Base-by-base conservation (phyloP, 306 rosid genomes). In the Medicago lupulina region DNA sequence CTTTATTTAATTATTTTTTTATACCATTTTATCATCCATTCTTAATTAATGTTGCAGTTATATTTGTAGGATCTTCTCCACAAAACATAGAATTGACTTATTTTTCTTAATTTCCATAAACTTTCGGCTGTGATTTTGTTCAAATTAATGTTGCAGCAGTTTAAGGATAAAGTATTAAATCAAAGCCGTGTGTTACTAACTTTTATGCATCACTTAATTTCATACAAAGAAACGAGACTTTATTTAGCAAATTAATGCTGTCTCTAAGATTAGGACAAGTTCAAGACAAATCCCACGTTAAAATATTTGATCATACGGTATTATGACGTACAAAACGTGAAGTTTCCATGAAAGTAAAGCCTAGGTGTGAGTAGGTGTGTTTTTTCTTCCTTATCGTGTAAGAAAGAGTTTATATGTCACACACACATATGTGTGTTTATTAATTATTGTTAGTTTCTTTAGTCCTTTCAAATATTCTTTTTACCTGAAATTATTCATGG, bases 101-200 rank as follows among this genome's bases (percentile, higher is more conserved):
- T 7, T 44, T 19, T 34, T 28, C 55, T 50, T 18, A 65, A 34
- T 44, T 17, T 73, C 53, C 25, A 53, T 23, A 17, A 70, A 70
- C 88, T 81, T 81, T 84, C 85, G 88, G 85, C 80, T 44, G 23
- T 62, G 13, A 34, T 14, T 59, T 59, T 67, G 70, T 69, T 80
- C 81, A 79, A 79, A 82, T 84, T 31, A 31, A 34, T 78, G 79
- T 11, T 65, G 77, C 71, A 73, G 77, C 64, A 79, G 77, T 79
- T 81, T 76, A 67, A 61, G 82, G 83, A 81, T 41, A 73, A 78
- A 75, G 79, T 69, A 71, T 71, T 47, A 58, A 70, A 71, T 41
- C 34, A 70, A 53, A 51, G 8, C 50, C 25, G 21, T 6, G 51
- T 2, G n/a, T 79, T 65, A 16, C 59, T 43, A 40, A n/a, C 19